Base-by-base conservation (phyloP, 805 yeast species). In the Pichia eremophila region DNA sequence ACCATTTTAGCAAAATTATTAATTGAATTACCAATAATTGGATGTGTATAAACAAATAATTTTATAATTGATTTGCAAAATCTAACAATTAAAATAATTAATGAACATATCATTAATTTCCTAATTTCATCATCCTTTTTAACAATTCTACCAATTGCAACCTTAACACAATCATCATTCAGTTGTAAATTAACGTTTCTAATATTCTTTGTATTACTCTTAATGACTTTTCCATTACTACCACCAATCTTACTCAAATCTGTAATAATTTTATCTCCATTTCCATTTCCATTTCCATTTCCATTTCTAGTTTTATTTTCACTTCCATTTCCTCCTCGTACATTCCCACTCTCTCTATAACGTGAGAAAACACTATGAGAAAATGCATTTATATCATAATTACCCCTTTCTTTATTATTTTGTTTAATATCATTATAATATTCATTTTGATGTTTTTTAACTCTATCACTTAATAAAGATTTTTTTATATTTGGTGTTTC, bases 131-230 rank as follows among this genome's bases (percentile, higher is more conserved):
- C 38, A 45, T 72, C 74, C 49, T 66, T 66, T 52, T 72, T 71
- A 2, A 68, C 64, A 49, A 74, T 76, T 35, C 81, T 56, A 5
- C 62, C 41, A 45, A 74, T 59, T 1, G 81, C 81, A 36, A 67
- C 59, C 43, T 60, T 62, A 49, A 76, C 67, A 36, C 12, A 10
- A 10, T 36, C 39, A 36, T 36, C 22, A 36, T n/a, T 15, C 12
- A 34, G 15, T 10, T 5, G 3, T 34, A 34, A 14, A 14, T 10
- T 12, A 29, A 14, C 22, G 17, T 17, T 17, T 6, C 5, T 36
- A 14, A 9, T 5, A 36, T 36, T 17, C 14, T 36, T 36, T 2
- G 7, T 8, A 17, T 36, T 10, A 5, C n/a, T 25, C 3, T 14
- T 36, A 36, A 1, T 36, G 12, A 7, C 36, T 34, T 8, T 15